Percentiles rank a stretch among this genome's conserved stretches.
These are phyloP conservation scores for Rubia peregrina DNA, from an alignment of 305 asterid species.

Conservation along the genomic window DNA sequence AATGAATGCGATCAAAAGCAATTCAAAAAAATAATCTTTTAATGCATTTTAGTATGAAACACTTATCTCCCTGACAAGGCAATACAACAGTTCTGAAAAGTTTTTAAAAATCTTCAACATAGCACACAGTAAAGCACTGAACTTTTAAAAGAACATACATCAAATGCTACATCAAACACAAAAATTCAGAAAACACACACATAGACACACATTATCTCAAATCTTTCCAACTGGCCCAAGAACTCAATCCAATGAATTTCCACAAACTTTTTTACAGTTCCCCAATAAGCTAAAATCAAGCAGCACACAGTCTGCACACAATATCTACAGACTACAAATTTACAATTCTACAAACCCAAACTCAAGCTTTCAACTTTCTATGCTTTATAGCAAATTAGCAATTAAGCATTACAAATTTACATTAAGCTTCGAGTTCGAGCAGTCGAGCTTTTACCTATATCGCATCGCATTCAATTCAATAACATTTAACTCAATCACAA, in stretches of 20 bases:
- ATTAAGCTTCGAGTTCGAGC: too few relatives aligned
- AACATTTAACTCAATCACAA: too few relatives aligned
- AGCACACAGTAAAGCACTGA: neutral
- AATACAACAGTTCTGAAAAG: neutral
- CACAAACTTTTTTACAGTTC: neutral
- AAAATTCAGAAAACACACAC: neutral
- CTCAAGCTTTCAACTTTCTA: too few relatives aligned
- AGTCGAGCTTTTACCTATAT: too few relatives aligned
- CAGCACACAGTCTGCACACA: neutral
- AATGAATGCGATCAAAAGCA: neutral
- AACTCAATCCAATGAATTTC: neutral
- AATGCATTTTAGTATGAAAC: neutral
- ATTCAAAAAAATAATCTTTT: too few relatives aligned
- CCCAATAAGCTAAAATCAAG: neutral
- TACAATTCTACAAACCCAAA: too few relatives aligned
- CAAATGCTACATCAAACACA: neutral
- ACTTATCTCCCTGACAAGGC: neutral
- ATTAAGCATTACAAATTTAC: too few relatives aligned
- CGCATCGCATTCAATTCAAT: too few relatives aligned
- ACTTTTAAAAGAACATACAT: neutral
- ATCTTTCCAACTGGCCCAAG: neutral
- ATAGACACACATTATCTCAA: neutral
- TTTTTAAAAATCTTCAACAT: neutral
- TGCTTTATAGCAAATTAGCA: too few relatives aligned
- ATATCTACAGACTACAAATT: too few relatives aligned